phyloP scores from a whole-genome alignment of 2,329 filamentous ascomycete genomes.

The Pochonia chlamydosporia region DNA sequence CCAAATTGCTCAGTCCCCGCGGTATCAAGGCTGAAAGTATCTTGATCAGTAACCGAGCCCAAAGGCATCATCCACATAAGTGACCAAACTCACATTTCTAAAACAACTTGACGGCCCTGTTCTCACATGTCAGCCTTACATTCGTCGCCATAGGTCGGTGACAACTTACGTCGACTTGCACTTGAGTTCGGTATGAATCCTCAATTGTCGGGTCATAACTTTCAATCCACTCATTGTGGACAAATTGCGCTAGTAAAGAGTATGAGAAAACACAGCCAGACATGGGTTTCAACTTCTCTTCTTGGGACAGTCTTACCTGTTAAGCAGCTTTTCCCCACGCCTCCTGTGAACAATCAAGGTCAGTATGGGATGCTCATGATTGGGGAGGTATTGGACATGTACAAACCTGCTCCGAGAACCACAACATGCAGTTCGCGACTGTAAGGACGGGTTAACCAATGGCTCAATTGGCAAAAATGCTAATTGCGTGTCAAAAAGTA shows the following conservation, averaged over 20 bases:
- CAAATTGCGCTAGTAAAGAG: slow-evolving; percentile 67
- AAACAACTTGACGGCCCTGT: slow-evolving; percentile 78
- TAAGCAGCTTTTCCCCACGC: slow-evolving; percentile 87
- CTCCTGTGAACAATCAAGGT: slow-evolving; percentile 48
- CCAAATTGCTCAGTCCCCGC: slow-evolving; percentile 91
- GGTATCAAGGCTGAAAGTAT: slow-evolving; percentile 65
- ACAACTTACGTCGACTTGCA: slow-evolving; percentile 74
- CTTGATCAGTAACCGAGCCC: slow-evolving; percentile 15
- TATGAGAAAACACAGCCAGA: background rate
- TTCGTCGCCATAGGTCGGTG: background rate
- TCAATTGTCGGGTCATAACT: slow-evolving; percentile 77
- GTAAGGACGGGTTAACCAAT: too few species aligned
- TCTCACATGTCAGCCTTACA: background rate
- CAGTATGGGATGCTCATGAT: slow-evolving; percentile 19
- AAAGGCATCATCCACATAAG: background rate
- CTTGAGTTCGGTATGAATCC: slow-evolving; percentile 69
- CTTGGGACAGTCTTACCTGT: slow-evolving; percentile 60
- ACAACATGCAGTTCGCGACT: slow-evolving; percentile 79
- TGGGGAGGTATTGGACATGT: background rate
- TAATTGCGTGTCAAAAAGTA: background rate
- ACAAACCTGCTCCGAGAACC: slow-evolving; percentile 71
- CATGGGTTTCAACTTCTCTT: background rate
- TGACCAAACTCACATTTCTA: slow-evolving; percentile 69
- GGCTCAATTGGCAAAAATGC: background rate
- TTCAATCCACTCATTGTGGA: slow-evolving; percentile 92